These are phyloP conservation scores for Sporisorium scitamineum DNA, from an alignment of 1,284 basidiomycete species.

Conservation along the genomic window DNA sequence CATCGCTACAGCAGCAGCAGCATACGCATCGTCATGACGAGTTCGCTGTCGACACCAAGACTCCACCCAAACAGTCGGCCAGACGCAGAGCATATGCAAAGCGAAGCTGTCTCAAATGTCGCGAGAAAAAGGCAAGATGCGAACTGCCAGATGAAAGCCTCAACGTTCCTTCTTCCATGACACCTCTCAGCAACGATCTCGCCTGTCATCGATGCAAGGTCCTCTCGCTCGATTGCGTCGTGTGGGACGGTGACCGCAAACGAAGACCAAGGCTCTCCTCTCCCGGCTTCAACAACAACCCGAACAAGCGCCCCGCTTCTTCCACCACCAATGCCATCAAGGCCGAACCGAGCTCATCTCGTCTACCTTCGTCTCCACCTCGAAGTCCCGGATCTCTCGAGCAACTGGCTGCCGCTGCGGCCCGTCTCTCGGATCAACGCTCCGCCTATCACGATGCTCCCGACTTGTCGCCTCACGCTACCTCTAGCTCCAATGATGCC, in stretches of 20 bases:
- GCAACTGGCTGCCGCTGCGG: slow-evolving; percentile 47
- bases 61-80: slow-evolving; percentile 28
- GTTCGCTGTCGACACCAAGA: slow-evolving; percentile 12
- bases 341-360: slow-evolving; percentile 21
- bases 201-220: slow-evolving; percentile 56
- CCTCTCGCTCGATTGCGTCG: slow-evolving; percentile 50
- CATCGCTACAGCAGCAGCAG: slow-evolving; percentile 4
- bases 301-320: not conserved
- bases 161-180: slow-evolving; percentile 47
- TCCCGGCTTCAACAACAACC: not conserved
- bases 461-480: slow-evolving; percentile 24
- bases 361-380: slow-evolving; percentile 24
- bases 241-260: slow-evolving; percentile 59
- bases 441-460: slow-evolving; percentile 20
- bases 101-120: slow-evolving; percentile 55
- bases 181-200: slow-evolving; percentile 22
- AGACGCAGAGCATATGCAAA: slow-evolving; percentile 52
- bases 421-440: slow-evolving; percentile 41
- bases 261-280: slow-evolving; percentile 32
- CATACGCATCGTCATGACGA: slow-evolving; percentile 10
- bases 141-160: slow-evolving; percentile 48
- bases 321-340: slow-evolving; percentile 8
- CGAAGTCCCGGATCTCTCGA: slow-evolving; percentile 45
- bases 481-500: slow-evolving; percentile 27
- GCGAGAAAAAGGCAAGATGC: slow-evolving; percentile 57